These are phyloP conservation scores for Blastobotrys robertii DNA, from an alignment of 805 yeast genomes.

Conservation along the genomic window DNA sequence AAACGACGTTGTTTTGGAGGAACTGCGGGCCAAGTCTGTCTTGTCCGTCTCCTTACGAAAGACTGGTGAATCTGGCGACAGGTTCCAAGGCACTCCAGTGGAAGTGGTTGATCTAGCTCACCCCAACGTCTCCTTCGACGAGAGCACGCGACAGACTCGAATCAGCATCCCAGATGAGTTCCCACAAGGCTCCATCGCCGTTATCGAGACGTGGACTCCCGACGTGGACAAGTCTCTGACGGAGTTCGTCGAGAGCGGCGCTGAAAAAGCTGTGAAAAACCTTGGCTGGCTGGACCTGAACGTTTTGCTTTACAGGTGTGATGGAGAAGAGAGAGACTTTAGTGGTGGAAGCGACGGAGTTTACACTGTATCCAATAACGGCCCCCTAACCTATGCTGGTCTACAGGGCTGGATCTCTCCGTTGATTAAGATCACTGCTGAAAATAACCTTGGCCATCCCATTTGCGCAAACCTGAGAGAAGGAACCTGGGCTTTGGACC, in stretches of 20 bases:
- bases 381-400: slow-evolving; percentile 76
- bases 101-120: slow-evolving; percentile 42
- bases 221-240: slow-evolving; percentile 60
- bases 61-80: slow-evolving; percentile 35
- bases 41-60: slow-evolving; percentile 49
- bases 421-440: slow-evolving; percentile 48
- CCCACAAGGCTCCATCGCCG: slow-evolving; percentile 87
- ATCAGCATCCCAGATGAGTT: slow-evolving; percentile 54
- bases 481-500: slow-evolving; percentile 88
- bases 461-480: slow-evolving; percentile 67
- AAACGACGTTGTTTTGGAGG: slow-evolving; percentile 25
- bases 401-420: slow-evolving; percentile 85
- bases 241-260: slow-evolving; percentile 60
- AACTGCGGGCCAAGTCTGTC: slow-evolving; percentile 33
- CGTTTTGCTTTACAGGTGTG: slow-evolving; percentile 64
- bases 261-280: slow-evolving; percentile 56
- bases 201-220: slow-evolving; percentile 60
- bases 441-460: slow-evolving; percentile 78
- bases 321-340: slow-evolving; percentile 78
- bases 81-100: slow-evolving; percentile 51
- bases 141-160: slow-evolving; percentile 35
- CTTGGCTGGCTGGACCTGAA: slow-evolving; percentile 64
- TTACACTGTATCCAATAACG: slow-evolving; percentile 65
- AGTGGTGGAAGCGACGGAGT: slow-evolving; percentile 64
- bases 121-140: slow-evolving; percentile 39